These are phyloP conservation scores for Yarrowia hollandica DNA, from an alignment of 805 yeast genomes.

Conservation along the genomic window DNA sequence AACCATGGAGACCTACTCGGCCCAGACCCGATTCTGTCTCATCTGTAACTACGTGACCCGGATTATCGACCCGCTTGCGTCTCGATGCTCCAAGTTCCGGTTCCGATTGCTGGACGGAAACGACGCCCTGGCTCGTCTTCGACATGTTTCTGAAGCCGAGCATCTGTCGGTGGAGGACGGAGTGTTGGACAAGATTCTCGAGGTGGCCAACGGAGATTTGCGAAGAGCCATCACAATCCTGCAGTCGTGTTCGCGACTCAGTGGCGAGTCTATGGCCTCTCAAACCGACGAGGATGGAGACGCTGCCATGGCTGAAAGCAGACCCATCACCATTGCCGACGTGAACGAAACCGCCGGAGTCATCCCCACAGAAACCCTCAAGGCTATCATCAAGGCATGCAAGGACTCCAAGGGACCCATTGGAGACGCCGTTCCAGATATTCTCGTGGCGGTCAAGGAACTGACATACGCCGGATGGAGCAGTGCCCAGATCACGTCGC, in stretches of 20 bases:
- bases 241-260: constrained; percentile 75
- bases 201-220: constrained; percentile 84
- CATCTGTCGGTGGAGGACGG: constrained; percentile 47
- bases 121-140: constrained; percentile 68
- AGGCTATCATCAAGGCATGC: constrained; percentile 45
- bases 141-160: constrained; percentile 58
- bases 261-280: constrained; percentile 41
- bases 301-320: constrained; percentile 40
- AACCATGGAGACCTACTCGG: constrained; percentile 80
- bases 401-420: constrained; percentile 31
- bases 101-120: constrained; percentile 73
- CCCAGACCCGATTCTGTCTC: constrained; percentile 87
- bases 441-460: background rate
- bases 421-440: constrained; percentile 31
- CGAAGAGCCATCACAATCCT: constrained; percentile 88
- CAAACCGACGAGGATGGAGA: constrained; percentile 39
- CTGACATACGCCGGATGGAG: constrained; percentile 74
- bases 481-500: constrained; percentile 67
- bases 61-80: constrained; percentile 93
- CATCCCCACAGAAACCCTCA: constrained; percentile 54
- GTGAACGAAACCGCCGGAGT: constrained; percentile 77
- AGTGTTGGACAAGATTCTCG: constrained; percentile 64
- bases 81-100: constrained; percentile 93
- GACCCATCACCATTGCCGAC: constrained; percentile 46
- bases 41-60: constrained; percentile 96